Evolutionary conservation across 495 filamentous ascomycete genomes (phyloP), one percentile per base, ranked within the genome.

Genomic region (Haplographium delicatum): DNA sequence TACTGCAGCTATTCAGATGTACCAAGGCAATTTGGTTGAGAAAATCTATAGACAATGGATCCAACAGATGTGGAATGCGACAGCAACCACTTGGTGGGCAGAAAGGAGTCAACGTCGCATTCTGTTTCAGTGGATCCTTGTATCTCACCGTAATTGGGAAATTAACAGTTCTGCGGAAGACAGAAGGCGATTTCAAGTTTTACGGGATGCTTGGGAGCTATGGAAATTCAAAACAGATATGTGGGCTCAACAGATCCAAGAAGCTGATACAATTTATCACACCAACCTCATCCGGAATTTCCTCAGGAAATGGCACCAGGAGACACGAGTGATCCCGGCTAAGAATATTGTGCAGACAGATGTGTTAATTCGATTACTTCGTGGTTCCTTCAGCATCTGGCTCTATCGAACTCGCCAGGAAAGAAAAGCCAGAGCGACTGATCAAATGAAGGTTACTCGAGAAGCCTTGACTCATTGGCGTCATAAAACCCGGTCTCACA

Each of bases 391-490:
- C 22, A 54, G 53, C 5, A 64, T 66, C 35, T 86, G 84, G 79
- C 58, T 74, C 5, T 63, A 65, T 1, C 74, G 76, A 15, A 61
- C 70, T 4, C 68, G 68, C 25, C 69, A 73, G 46, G 62, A 72
- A 22, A 65, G 68, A n/a, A 72, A 77, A 60, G 83, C 84, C n/a
- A 58, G 66, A 11, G 65, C 70, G 28, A 65, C 83, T 34, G 71
- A 84, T 55, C 72, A 64, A 22, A 48, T 66, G 50, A 71, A 80
- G 33, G 60, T 82, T 28, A 53, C 84, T 37, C 73, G 74, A 24
- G 81, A 80, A 58, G 66, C 78, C 7, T 84, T 76, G 73, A 80
- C 78, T 1, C 59, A 70, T 10, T 89, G 84, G 84, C 85, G 85
- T 47, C 80, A 86, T 64, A 72, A 66, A 13, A 69, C 84, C 15